Evolutionary conservation across 2,329 filamentous ascomycete species (phyloP), one percentile per base, ranked within the genome.

Genomic region (Ascocoryne sarcoides): DNA sequence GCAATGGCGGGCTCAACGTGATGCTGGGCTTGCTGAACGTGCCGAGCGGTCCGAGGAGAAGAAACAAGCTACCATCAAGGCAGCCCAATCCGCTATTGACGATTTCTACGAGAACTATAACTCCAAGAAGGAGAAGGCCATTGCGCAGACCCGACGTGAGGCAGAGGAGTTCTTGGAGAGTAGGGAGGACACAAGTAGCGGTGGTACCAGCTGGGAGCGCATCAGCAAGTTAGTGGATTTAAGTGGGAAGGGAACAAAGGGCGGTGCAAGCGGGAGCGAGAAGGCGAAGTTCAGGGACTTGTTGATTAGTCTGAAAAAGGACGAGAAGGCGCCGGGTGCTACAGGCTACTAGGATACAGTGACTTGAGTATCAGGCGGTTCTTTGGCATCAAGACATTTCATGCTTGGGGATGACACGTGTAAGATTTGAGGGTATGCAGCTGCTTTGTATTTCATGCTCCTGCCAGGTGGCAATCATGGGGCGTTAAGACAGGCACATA

Each of bases 41-140:
- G 82, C 86, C 50, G 81, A 94, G 63, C 78, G 90, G 51, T 90
- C 90, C 40, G 77, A 79, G 31, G 72, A 78, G 50, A 86, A 89
- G 67, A 92, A 92, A 62, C 76, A 78, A 48, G 81, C 90, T 62
- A 95, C 88, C 2, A 69, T 95, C 60, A 79, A 86, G 62, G 87
- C 92, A 54, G 92, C 92, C 9, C 87, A 88, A 60, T 76, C 89
- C 61, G 92, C 93, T 63, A 94, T 98, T 50, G 92, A 98, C 62
- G 92, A 95, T 62, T 98, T 96, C 68, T 98, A 98, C 71, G 89
- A 95, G 60, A 95, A 95, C 66, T 98, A 98, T 72, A 96, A 96
- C 70, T 81, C 83, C 64, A 95, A 95, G 70, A 90, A 92, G 63
- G 92, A 98, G 63, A 96, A 96, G 75, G 78, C 76, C 44, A 82